Evolutionary conservation across 495 filamentous ascomycete genomes (phyloP).

Genomic region (Bacidia gigantensis): DNA sequence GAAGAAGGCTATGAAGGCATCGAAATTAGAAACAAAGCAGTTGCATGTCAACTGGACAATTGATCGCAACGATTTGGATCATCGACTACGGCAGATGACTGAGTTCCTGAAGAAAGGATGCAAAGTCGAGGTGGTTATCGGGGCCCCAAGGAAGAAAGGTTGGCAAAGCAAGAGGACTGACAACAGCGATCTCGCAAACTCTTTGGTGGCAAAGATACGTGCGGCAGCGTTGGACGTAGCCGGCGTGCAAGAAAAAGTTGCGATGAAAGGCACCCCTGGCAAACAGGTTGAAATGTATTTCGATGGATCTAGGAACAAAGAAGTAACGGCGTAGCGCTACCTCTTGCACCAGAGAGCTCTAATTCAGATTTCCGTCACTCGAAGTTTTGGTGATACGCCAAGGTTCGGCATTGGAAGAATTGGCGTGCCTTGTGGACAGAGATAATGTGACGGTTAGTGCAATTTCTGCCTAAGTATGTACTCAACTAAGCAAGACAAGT

Average conservation of each 20-base stretch:
- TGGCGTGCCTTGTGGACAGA: not conserved
- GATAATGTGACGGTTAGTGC: not conserved
- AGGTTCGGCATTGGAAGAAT: not conserved
- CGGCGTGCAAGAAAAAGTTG: conserved; percentile 15
- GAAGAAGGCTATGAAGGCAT: conserved; percentile 24
- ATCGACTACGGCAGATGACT: conserved; percentile 44
- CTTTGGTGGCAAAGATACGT: conserved; percentile 11
- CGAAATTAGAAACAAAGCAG: conserved; percentile 40
- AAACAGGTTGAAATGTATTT: conserved; percentile 7
- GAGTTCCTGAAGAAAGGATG: conserved; percentile 50
- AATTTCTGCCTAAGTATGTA: not conserved
- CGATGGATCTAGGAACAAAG: conserved; percentile 15
- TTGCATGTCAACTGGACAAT: conserved; percentile 82
- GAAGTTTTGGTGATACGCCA: no score
- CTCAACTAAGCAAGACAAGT: conserved; percentile 74
- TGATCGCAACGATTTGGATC: conserved; percentile 47
- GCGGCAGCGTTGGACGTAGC: conserved; percentile 10
- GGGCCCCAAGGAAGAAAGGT: conserved; percentile 31
- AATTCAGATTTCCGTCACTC: no score
- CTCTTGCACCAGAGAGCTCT: not conserved
- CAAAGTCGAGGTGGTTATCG: conserved; percentile 48
- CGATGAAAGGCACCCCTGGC: conserved; percentile 10
- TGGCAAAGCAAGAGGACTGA: conserved; percentile 17
- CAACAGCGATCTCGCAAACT: conserved; percentile 6
- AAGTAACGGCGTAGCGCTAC: not conserved